A percentile compares a stretch with the other conserved stretches of the same genome.
These are phyloP conservation scores for Retiboletus flavoniger DNA, from an alignment of 1,284 basidiomycete species.

Conservation along the genomic window DNA sequence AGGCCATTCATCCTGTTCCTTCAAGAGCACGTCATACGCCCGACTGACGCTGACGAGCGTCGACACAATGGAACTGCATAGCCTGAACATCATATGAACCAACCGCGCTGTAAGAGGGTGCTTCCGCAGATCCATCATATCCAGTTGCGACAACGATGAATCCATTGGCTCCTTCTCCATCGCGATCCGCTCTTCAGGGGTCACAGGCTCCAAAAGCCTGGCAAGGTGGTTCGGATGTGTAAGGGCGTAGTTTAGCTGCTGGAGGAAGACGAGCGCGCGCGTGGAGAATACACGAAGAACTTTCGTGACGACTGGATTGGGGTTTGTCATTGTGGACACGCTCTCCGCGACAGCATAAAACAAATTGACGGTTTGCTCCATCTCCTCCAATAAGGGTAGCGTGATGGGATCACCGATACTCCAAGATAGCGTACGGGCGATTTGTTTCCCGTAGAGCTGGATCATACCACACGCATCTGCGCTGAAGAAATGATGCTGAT, in stretches of 20 bases:
- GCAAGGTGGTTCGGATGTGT: conserved; percentile 88
- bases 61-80: conserved; percentile 67
- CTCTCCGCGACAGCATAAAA: conserved; percentile 71
- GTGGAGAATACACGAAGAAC: conserved; percentile 67
- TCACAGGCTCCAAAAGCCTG: conserved; percentile 78
- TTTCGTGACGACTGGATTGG: conserved; percentile 50
- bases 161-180: conserved; percentile 57
- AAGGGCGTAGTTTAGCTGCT: conserved; percentile 85
- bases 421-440: conserved; percentile 76
- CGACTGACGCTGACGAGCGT: conserved; percentile 72
- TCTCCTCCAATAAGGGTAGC: conserved; percentile 72
- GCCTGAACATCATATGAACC: conserved; percentile 64
- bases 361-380: conserved; percentile 74
- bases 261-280: conserved; percentile 72
- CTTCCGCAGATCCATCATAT: conserved; percentile 58
- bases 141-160: conserved; percentile 40
- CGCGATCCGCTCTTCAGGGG: conserved; percentile 66
- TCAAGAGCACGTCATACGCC: conserved; percentile 65
- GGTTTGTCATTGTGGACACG: conserved; percentile 38
- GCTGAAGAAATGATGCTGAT: conserved; percentile 80
- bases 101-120: conserved; percentile 70
- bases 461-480: conserved; percentile 84
- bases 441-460: conserved; percentile 81
- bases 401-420: conserved; percentile 74
- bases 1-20: conserved; percentile 70